A percentile compares a stretch with the other conserved stretches of the same genome.
Conservation (phyloP, 2,329 filamentous ascomycete species). For the Sporothrix euskadiensis region DNA sequence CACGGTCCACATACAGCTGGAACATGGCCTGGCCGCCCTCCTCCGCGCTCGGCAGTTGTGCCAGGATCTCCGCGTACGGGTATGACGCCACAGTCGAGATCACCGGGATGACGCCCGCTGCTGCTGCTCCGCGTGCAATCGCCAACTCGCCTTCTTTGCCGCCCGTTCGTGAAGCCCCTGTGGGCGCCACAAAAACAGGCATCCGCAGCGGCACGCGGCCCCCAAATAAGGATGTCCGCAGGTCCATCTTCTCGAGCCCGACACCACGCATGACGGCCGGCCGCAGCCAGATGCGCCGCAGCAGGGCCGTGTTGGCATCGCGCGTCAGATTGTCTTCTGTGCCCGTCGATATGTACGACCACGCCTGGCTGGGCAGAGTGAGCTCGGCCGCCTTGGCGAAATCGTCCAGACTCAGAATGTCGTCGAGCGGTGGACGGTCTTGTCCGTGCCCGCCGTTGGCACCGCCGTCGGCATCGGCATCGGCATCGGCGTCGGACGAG, state of each 20-base stretch:
- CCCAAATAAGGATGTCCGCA: slow-evolving; percentile 47
- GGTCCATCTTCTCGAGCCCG: slow-evolving; percentile 41
- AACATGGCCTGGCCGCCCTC: slow-evolving; percentile 41
- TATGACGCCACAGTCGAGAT: slow-evolving; percentile 34
- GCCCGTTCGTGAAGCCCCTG: slow-evolving; percentile 52
- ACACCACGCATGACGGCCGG: slow-evolving; percentile 54
- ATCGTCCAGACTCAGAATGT: slow-evolving; percentile 44
- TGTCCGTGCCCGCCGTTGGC: background rate
- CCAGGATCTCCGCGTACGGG: slow-evolving; percentile 33
- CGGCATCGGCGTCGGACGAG: slow-evolving; percentile 29
- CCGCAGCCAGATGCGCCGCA: slow-evolving; percentile 54
- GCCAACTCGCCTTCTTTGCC: slow-evolving; percentile 55
- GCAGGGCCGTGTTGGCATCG: slow-evolving; percentile 50
- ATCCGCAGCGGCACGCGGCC: slow-evolving; percentile 40
- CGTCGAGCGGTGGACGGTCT: slow-evolving; percentile 28
- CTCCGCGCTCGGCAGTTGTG: slow-evolving; percentile 34
- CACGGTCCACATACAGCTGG: slow-evolving; percentile 33
- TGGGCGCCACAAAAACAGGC: slow-evolving; percentile 53
- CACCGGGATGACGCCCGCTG: slow-evolving; percentile 51
- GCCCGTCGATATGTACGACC: slow-evolving; percentile 58
- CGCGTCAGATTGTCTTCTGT: slow-evolving; percentile 55
- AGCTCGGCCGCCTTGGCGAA: slow-evolving; percentile 51
- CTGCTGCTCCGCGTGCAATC: slow-evolving; percentile 50
- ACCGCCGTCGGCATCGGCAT: slow-evolving; percentile 20
- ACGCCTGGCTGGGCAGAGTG: slow-evolving; percentile 50